Conservation (phyloP, 1,284 basidiomycete genomes). For the Rhodotorula sp. region DNA sequence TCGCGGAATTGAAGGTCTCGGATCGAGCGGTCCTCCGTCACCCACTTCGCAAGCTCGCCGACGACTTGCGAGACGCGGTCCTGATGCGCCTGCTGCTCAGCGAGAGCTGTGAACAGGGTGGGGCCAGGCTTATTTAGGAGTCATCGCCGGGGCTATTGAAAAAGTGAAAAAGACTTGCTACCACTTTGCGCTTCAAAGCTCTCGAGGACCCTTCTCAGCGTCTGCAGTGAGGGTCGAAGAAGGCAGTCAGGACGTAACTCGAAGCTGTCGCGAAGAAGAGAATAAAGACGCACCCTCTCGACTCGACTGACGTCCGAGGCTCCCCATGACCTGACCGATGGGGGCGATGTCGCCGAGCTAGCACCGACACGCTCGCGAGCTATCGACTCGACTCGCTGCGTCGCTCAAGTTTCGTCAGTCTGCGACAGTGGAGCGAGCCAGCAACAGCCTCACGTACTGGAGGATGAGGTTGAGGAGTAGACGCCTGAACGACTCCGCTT, state of each 20-base stretch:
- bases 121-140: neutral
- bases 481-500: conserved; percentile 8
- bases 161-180: neutral
- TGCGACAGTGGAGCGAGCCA: no score
- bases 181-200: conserved; percentile 11
- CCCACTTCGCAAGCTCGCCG: conserved; percentile 23
- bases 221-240: neutral
- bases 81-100: neutral
- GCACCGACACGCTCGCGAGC: neutral
- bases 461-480: no score
- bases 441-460: neutral
- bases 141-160: no score
- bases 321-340: neutral
- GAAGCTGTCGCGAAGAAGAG: no score
- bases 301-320: neutral
- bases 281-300: neutral
- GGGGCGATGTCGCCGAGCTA: neutral
- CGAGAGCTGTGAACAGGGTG: neutral
- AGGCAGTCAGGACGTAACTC: neutral
- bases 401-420: neutral
- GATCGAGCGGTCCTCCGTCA: conserved; percentile 22
- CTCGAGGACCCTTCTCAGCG: conserved; percentile 3
- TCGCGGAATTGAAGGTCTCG: conserved; percentile 14
- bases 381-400: no score
- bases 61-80: conserved; percentile 11